phyloP scores from a whole-genome alignment of 1,284 basidiomycete genomes.

The Flammula alnicola region DNA sequence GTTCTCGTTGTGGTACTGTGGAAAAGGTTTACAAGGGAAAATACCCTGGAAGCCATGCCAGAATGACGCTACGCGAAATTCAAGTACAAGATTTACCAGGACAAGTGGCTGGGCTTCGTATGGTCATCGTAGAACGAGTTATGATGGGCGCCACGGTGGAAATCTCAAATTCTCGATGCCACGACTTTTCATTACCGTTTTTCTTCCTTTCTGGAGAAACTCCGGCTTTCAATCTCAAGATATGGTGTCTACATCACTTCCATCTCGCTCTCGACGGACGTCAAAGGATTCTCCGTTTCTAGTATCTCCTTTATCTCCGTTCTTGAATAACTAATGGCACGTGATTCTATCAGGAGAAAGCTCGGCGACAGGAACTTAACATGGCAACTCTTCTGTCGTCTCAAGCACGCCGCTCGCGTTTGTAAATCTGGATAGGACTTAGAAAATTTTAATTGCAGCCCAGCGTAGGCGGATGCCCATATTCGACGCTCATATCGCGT shows the following conservation, averaged over 20 bases:
- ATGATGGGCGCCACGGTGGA: too few relatives aligned
- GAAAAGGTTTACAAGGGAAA: too few relatives aligned
- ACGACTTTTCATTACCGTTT: too few relatives aligned
- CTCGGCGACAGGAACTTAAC: constrained; percentile 14
- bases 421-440: not conserved
- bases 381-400: constrained; percentile 12
- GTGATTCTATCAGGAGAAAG: constrained; percentile 22
- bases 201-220: too few relatives aligned
- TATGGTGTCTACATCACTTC: not conserved
- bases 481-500: constrained; percentile 1
- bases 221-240: constrained; percentile 15
- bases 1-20: too few relatives aligned
- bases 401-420: constrained; percentile 7
- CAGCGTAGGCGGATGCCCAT: not conserved
- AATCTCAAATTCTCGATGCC: too few relatives aligned
- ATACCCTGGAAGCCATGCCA: too few relatives aligned
- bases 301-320: constrained; percentile 25
- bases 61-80: too few relatives aligned
- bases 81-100: too few relatives aligned
- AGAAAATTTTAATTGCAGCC: constrained; percentile 1
- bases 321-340: constrained; percentile 13
- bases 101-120: too few relatives aligned
- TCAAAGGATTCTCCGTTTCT: constrained; percentile 4
- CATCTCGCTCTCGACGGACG: not conserved
- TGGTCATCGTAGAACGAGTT: too few relatives aligned